These are phyloP conservation scores for Akanthomyces uredinophilus DNA, from an alignment of 2,329 filamentous ascomycete genomes.

Conservation along the genomic window DNA sequence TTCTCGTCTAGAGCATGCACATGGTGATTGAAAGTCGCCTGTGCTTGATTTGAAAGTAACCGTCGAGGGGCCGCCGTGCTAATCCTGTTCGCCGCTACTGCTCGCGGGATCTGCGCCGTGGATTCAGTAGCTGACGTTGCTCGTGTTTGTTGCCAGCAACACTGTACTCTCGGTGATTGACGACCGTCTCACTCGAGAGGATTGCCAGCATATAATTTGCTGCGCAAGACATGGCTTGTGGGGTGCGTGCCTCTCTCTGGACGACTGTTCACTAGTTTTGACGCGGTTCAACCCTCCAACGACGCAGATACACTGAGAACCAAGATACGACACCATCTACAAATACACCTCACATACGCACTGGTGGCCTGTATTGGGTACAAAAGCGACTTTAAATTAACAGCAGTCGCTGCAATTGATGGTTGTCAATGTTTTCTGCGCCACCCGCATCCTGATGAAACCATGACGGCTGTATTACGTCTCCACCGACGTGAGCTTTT, in stretches of 20 bases:
- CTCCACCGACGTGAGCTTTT: too few species aligned
- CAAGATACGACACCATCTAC: too few species aligned
- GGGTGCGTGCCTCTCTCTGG: background rate
- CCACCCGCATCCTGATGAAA: too few species aligned
- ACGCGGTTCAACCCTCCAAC: background rate
- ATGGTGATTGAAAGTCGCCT: background rate
- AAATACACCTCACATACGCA: too few species aligned
- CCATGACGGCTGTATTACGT: too few species aligned
- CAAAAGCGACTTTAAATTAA: too few species aligned
- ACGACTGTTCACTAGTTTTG: background rate
- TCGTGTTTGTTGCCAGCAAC: slow-evolving; percentile 26
- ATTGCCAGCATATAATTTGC: background rate
- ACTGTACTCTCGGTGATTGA: background rate
- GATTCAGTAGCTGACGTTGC: slow-evolving; percentile 31
- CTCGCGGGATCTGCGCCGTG: background rate
- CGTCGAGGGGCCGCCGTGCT: background rate
- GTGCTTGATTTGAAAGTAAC: background rate
- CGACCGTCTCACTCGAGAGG: background rate
- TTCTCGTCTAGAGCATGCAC: background rate
- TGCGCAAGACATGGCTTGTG: background rate
- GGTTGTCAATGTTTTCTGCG: too few species aligned
- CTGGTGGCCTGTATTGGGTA: too few species aligned
- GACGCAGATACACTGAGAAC: too few species aligned
- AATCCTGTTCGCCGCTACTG: background rate
- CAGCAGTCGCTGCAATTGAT: too few species aligned